Percentiles rank a stretch among this genome's conserved stretches.
phyloP scores from a whole-genome alignment of 306 rosid genomes.

The Fagus crenata region DNA sequence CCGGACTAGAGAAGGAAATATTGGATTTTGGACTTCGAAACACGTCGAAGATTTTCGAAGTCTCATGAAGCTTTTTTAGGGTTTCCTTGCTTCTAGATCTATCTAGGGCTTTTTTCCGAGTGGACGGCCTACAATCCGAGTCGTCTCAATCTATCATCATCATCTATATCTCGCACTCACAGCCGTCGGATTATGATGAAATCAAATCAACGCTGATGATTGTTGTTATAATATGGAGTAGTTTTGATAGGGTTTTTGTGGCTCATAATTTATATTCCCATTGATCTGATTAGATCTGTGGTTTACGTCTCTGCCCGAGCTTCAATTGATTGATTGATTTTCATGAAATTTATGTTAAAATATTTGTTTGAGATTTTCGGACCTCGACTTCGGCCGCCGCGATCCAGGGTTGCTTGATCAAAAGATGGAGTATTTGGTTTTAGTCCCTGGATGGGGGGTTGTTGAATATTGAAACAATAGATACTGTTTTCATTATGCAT shows the following conservation, averaged over 20 bases:
- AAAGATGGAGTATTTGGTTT: constrained; percentile 6
- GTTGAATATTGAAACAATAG: not conserved
- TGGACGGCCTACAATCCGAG: not conserved
- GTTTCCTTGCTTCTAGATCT: not conserved
- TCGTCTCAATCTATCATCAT: not conserved
- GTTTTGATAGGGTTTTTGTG: not conserved
- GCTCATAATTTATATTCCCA: not conserved
- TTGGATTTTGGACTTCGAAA: not conserved
- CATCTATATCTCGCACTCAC: not conserved
- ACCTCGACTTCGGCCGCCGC: not conserved
- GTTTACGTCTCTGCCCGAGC: not conserved
- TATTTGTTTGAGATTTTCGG: not conserved
- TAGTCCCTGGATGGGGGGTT: constrained; percentile 7
- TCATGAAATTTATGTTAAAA: constrained; percentile 4
- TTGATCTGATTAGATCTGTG: constrained; percentile 8
- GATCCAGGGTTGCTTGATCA: constrained; percentile 15
- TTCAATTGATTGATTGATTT: constrained; percentile 1
- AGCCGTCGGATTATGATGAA: not conserved
- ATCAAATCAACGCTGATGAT: not conserved
- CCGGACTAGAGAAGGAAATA: not conserved
- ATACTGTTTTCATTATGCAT: not conserved
- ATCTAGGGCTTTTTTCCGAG: not conserved
- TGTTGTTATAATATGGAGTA: not conserved
- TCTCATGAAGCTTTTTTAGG: not conserved
- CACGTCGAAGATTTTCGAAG: constrained; percentile 4